Percentiles rank a stretch among this genome's conserved stretches.
Conservation (phyloP, 2,329 filamentous ascomycete genomes). For the Chaetomiaceae sp. region DNA sequence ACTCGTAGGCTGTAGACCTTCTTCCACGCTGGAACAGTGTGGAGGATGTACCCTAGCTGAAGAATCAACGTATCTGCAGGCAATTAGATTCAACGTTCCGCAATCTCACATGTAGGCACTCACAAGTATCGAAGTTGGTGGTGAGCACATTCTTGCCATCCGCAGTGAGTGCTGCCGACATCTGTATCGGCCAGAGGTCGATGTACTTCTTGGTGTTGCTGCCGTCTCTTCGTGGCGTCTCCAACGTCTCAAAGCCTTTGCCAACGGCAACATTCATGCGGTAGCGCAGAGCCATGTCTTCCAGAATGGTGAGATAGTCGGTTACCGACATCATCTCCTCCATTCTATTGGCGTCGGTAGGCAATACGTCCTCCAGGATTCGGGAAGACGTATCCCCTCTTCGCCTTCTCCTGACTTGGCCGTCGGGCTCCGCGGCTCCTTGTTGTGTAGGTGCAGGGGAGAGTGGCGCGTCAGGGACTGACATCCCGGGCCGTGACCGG, state of each 20-base stretch:
- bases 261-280: constrained; percentile 81
- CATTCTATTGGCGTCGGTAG: constrained; percentile 62
- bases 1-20: constrained; percentile 66
- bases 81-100: constrained; percentile 13
- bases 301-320: constrained; percentile 75
- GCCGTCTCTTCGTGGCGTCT: constrained; percentile 58
- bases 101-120: constrained; percentile 24
- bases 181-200: constrained; percentile 88
- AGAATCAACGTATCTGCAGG: constrained; percentile 65
- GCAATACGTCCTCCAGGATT: constrained; percentile 52
- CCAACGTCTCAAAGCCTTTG: constrained; percentile 70
- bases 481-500: constrained; percentile 48
- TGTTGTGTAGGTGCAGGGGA: constrained; percentile 22
- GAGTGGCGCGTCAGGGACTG: constrained; percentile 45
- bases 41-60: constrained; percentile 77
- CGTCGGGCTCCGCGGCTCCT: constrained; percentile 27
- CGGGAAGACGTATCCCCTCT: constrained; percentile 51
- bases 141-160: constrained; percentile 65
- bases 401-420: constrained; percentile 31
- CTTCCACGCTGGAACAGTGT: constrained; percentile 76
- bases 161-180: constrained; percentile 74
- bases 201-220: constrained; percentile 67
- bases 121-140: constrained; percentile 87
- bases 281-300: constrained; percentile 70
- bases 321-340: constrained; percentile 63